A percentile compares a stretch with the other conserved stretches of the same genome.
Conservation (phyloP, 1,284 basidiomycete genomes). For the Ustanciosporium gigantosporum region DNA sequence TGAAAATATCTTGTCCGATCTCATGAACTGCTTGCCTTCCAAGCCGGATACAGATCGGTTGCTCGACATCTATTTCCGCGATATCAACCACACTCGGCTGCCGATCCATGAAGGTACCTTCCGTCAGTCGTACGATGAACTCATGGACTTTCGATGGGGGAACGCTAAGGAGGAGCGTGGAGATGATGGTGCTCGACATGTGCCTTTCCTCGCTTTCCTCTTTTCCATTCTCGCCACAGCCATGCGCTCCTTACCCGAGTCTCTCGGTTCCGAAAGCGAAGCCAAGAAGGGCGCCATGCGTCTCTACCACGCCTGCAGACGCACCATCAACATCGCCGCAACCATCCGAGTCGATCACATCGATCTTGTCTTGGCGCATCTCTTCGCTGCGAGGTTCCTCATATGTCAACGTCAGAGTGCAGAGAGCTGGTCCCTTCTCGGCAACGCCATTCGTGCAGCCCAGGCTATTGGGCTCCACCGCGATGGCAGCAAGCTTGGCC, state of each 20-base stretch:
- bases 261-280: slow-evolving; percentile 55
- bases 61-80: slow-evolving; percentile 53
- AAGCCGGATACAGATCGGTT: slow-evolving; percentile 43
- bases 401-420: slow-evolving; percentile 85
- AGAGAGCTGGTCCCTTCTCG: slow-evolving; percentile 93
- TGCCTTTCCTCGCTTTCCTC: slow-evolving; percentile 84
- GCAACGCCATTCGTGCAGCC: slow-evolving; percentile 87
- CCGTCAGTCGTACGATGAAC: slow-evolving; percentile 75
- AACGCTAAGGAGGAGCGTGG: slow-evolving; percentile 40
- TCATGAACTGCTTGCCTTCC: slow-evolving; percentile 52
- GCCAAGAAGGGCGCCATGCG: slow-evolving; percentile 46
- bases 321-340: slow-evolving; percentile 47
- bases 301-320: slow-evolving; percentile 69
- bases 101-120: slow-evolving; percentile 87
- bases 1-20: slow-evolving; percentile 43
- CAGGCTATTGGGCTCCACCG: slow-evolving; percentile 91
- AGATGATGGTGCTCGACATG: slow-evolving; percentile 71
- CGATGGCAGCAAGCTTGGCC: slow-evolving; percentile 72
- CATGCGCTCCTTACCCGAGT: slow-evolving; percentile 79
- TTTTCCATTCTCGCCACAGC: slow-evolving; percentile 93
- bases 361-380: slow-evolving; percentile 52
- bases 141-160: slow-evolving; percentile 66
- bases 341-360: slow-evolving; percentile 56
- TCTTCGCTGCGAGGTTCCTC: slow-evolving; percentile 76
- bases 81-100: slow-evolving; percentile 90